Evolutionary conservation across 2,329 filamentous ascomycete genomes (phyloP).

Genomic region (Aspergillus pseudotamarii): DNA sequence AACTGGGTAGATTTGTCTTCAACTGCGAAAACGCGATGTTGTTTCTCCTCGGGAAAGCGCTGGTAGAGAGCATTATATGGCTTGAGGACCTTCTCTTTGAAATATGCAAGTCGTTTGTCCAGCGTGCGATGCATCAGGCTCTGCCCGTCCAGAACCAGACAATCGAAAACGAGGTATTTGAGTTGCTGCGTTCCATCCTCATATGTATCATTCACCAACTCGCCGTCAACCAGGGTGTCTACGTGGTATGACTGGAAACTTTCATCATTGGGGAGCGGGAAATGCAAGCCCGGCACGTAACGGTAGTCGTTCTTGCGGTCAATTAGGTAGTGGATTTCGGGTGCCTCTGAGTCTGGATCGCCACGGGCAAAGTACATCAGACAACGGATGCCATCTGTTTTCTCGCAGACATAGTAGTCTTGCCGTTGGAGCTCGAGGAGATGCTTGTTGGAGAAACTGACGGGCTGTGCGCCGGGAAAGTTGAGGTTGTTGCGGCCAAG

Average conservation of each 20-base stretch:
- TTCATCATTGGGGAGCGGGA: slow-evolving; percentile 69
- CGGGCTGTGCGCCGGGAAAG: slow-evolving; percentile 92
- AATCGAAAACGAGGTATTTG: slow-evolving; percentile 92
- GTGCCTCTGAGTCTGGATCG: slow-evolving; percentile 57
- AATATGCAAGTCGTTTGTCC: slow-evolving; percentile 86
- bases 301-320: slow-evolving; percentile 98
- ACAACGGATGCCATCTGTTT: slow-evolving; percentile 94
- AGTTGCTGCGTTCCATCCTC: slow-evolving; percentile 69
- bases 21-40: slow-evolving; percentile 75
- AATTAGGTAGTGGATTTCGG: slow-evolving; percentile 85
- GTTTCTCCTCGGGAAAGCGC: slow-evolving; percentile 71
- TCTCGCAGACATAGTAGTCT: slow-evolving; percentile 98
- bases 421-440: slow-evolving; percentile 76
- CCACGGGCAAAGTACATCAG: slow-evolving; percentile 79
- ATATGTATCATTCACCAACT: slow-evolving; percentile 84
- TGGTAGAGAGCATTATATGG: slow-evolving; percentile 74
- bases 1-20: slow-evolving; percentile 89
- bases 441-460: slow-evolving; percentile 84
- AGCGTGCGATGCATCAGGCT: slow-evolving; percentile 76
- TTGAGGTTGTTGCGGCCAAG: slow-evolving; percentile 68
- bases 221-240: slow-evolving; percentile 85
- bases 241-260: slow-evolving; percentile 69
- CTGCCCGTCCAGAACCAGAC: slow-evolving; percentile 76
- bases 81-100: slow-evolving; percentile 77
- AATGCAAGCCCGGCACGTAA: slow-evolving; percentile 77